Conservation (phyloP, 1,284 basidiomycete genomes). For the Ganoderma sinense region DNA sequence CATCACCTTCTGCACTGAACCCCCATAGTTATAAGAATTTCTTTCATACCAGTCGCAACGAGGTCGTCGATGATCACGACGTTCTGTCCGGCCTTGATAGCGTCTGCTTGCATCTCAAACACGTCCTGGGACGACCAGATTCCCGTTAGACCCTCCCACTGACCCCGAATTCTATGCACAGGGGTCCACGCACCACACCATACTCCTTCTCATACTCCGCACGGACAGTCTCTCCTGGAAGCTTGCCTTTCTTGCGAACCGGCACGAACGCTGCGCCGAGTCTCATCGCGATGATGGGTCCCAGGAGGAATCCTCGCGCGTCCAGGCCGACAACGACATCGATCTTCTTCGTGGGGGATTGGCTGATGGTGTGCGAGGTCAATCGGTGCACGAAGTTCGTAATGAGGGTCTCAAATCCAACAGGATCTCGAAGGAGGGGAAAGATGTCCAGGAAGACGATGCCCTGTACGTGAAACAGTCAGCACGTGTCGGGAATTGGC, state of each 20-base stretch:
- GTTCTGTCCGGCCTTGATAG: slow-evolving; percentile 84
- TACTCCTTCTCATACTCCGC: slow-evolving; percentile 95
- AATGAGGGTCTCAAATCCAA: slow-evolving; percentile 90
- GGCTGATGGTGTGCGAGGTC: slow-evolving; percentile 77
- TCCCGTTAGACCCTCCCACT: background rate
- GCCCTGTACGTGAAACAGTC: slow-evolving; percentile 54
- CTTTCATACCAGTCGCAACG: slow-evolving; percentile 86
- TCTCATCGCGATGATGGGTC: slow-evolving; percentile 91
- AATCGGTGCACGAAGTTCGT: slow-evolving; percentile 91
- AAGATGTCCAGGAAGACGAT: slow-evolving; percentile 91
- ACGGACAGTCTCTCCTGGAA: slow-evolving; percentile 86
- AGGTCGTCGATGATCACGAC: slow-evolving; percentile 96
- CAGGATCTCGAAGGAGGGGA: slow-evolving; percentile 85
- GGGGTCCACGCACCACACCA: slow-evolving; percentile 60
- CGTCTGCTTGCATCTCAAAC: slow-evolving; percentile 94
- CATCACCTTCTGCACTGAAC: slow-evolving; percentile 8
- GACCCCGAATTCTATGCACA: background rate
- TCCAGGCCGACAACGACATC: slow-evolving; percentile 97
- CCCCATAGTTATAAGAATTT: background rate
- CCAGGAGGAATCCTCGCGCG: slow-evolving; percentile 95
- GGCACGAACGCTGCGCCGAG: slow-evolving; percentile 97
- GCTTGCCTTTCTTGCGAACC: slow-evolving; percentile 93
- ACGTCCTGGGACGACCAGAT: slow-evolving; percentile 64
- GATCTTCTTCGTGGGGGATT: slow-evolving; percentile 72
- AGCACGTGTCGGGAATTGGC: background rate